A percentile compares a stretch with the other conserved stretches of the same genome.
Evolutionary conservation across 2,329 filamentous ascomycete genomes (phyloP).

Genomic region (Aurifilum marmelostoma): DNA sequence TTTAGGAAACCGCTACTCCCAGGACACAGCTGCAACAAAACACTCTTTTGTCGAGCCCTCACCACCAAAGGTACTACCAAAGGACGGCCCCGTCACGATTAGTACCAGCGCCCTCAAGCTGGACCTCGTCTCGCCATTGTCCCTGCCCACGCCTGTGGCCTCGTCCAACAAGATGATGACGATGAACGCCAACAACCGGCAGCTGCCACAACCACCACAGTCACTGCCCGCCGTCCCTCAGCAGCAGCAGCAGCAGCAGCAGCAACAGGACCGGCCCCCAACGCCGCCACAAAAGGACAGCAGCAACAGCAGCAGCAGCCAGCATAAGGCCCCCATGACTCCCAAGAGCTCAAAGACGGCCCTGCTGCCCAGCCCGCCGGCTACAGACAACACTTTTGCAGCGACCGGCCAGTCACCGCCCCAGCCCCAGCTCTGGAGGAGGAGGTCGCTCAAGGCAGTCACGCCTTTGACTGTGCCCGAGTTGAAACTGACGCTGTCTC

Average conservation of each 20-base stretch:
- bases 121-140: conserved; percentile 22
- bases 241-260: background rate
- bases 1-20: conserved; percentile 19
- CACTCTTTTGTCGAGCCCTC: conserved; percentile 23
- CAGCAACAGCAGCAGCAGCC: conserved; percentile 9
- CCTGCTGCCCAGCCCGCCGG: conserved; percentile 15
- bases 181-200: background rate
- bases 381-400: conserved; percentile 36
- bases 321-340: conserved; percentile 13
- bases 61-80: conserved; percentile 22
- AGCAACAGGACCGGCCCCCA: conserved; percentile 20
- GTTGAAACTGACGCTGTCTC: conserved; percentile 52
- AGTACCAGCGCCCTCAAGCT: conserved; percentile 3
- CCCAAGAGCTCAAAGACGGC: conserved; percentile 35
- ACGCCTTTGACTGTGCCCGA: conserved; percentile 50
- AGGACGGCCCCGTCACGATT: conserved; percentile 15
- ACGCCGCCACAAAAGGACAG: conserved; percentile 23
- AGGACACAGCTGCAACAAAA: conserved; percentile 23
- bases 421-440: conserved; percentile 49
- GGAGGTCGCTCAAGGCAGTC: conserved; percentile 55
- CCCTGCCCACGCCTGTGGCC: conserved; percentile 25
- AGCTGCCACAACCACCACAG: conserved; percentile 6
- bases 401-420: conserved; percentile 35
- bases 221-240: background rate
- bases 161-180: conserved; percentile 17